Evolutionary conservation across 1,284 basidiomycete species (phyloP), one percentile per base, ranked within the genome.

Genomic region (Rhizoctonia solani): DNA sequence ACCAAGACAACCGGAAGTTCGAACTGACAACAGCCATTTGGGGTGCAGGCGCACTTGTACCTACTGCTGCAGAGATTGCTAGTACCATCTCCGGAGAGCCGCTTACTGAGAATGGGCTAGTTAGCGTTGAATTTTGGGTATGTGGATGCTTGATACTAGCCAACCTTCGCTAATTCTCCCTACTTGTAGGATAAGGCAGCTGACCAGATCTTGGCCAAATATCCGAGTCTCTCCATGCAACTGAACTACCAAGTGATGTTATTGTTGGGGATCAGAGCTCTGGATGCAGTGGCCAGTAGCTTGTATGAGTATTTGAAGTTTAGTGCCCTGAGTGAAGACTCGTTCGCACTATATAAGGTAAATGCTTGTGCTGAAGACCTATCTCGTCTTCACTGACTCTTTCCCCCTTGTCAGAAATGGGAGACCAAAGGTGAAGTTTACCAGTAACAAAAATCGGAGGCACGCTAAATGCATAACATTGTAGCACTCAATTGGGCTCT

Each of bases 171-270:
- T 52, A 11, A 52, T 39, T 16, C 37, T 39, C 4, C 8, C 11
- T 25, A 2, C 3, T 16, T 6, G 13, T 29, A 63, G 59, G 49
- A 63, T 21, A 25, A 52, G 42, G 59, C 59, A 14, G 59, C 49
- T 2, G 47, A 41, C 21, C 59, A 63, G 37, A 52, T 63, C 23
- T 25, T 63, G 6, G 46, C 50, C 19, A 23, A 63, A 19, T 63
- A 63, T 49, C 59, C 59, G 11, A 53, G 53, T 19, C 27, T 63
- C 14, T 42, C 59, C 13, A 41, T 63, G 34, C 47, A 27, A 9
- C 47, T 63, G 21, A 63, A 53, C 49, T 63, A 63, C 27, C 59
- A 63, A 19, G 59, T 63, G 8, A 63, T 63, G 59, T 52, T 63
- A 4, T 47, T 63, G 23, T n/a, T 63, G 37, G 59, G 47, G 9